phyloP scores from a whole-genome alignment of 495 filamentous ascomycete genomes.

The Penicillium paxilli region DNA sequence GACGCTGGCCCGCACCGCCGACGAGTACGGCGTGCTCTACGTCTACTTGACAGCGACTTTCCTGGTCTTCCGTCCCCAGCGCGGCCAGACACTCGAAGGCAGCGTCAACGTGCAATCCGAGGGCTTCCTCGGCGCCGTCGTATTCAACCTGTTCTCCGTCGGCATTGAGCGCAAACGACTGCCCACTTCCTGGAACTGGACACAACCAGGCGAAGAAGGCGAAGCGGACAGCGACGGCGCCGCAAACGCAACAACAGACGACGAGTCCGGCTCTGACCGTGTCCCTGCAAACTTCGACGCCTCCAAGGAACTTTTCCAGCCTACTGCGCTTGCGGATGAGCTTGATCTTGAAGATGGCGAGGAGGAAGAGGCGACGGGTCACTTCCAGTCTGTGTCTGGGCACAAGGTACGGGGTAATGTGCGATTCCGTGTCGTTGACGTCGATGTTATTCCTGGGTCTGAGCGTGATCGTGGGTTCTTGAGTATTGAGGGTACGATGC shows the following conservation, averaged over 20 bases:
- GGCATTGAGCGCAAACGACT: slow-evolving; percentile 66
- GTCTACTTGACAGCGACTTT: slow-evolving; percentile 75
- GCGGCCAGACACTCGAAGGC: slow-evolving; percentile 59
- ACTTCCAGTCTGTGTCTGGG: slow-evolving; percentile 63
- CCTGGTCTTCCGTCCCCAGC: slow-evolving; percentile 64
- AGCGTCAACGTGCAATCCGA: slow-evolving; percentile 73
- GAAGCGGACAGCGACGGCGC: slow-evolving; percentile 11
- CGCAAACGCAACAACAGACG: slow-evolving; percentile 26
- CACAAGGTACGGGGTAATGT: slow-evolving; percentile 61
- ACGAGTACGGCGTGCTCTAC: slow-evolving; percentile 68
- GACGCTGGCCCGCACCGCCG: slow-evolving; percentile 54
- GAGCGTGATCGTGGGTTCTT: slow-evolving; percentile 62
- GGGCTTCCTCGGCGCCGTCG: slow-evolving; percentile 67
- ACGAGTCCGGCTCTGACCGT: slow-evolving; percentile 25
- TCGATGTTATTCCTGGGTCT: slow-evolving; percentile 58
- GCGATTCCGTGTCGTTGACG: slow-evolving; percentile 61
- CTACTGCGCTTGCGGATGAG: slow-evolving; percentile 34
- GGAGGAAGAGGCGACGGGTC: slow-evolving; percentile 47
- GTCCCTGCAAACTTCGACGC: slow-evolving; percentile 32
- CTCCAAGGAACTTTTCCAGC: slow-evolving; percentile 46
- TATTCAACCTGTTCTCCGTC: slow-evolving; percentile 75
- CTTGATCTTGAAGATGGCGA: slow-evolving; percentile 26
- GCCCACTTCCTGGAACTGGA: slow-evolving; percentile 68
- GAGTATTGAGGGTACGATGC: slow-evolving; percentile 70
- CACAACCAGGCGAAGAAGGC: slow-evolving; percentile 41